Percentiles rank a stretch among this genome's conserved stretches.
Evolutionary conservation across 805 yeast genomes (phyloP).

Genomic region (Yarrowia alimentaria): DNA sequence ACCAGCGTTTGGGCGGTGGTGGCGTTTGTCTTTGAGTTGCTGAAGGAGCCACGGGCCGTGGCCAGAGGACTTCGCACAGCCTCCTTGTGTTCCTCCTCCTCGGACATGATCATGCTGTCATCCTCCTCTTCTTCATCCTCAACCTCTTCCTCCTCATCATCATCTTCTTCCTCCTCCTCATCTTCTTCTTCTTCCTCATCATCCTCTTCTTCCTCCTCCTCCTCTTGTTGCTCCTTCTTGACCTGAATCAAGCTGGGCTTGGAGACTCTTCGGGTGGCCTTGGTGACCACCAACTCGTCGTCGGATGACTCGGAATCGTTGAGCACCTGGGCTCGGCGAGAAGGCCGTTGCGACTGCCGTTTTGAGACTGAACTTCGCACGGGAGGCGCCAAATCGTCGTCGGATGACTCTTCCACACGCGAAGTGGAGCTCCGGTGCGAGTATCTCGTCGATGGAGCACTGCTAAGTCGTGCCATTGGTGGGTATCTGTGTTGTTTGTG

Average conservation of each 20-base stretch:
- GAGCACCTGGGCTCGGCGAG: not conserved
- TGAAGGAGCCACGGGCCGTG: not conserved
- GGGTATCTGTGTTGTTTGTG: not conserved
- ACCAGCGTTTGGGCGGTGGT: not conserved
- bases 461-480: slow-evolving; percentile 25
- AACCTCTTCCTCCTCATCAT: not conserved
- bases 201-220: not conserved
- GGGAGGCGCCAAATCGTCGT: not conserved
- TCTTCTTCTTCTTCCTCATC: not conserved
- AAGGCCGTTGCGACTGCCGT: not conserved
- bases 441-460: slow-evolving; percentile 24
- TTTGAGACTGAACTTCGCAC: not conserved
- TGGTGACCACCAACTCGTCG: not conserved
- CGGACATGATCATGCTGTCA: not conserved
- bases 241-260: slow-evolving; percentile 9
- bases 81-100: not conserved
- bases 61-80: slow-evolving; percentile 1
- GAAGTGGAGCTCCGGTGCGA: slow-evolving; percentile 11
- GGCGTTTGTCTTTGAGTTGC: not conserved
- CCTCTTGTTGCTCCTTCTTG: not conserved
- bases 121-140: not conserved
- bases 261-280: no score
- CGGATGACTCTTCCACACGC: not conserved
- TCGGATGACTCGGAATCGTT: not conserved
- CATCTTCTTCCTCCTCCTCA: not conserved